Conservation (phyloP, 352 stramenopile species). For the Nothophytophthora sp. region DNA sequence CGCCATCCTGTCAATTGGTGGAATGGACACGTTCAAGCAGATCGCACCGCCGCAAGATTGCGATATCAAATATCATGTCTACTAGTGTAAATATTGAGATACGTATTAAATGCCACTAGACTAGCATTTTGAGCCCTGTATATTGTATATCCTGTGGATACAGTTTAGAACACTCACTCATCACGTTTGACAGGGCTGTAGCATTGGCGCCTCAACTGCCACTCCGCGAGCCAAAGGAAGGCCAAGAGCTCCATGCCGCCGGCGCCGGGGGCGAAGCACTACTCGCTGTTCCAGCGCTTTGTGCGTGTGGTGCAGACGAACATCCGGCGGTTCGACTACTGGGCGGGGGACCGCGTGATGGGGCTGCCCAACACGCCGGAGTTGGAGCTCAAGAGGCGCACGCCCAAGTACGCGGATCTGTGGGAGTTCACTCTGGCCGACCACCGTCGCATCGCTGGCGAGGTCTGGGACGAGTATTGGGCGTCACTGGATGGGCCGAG, state of each 20-base stretch:
- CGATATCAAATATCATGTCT: too few relatives aligned
- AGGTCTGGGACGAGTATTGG: constrained; percentile 80
- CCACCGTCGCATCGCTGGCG: constrained; percentile 54
- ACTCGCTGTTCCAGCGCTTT: constrained; percentile 78
- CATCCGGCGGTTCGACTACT: constrained; percentile 48
- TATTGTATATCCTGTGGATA: too few relatives aligned
- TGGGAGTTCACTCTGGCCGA: constrained; percentile 80
- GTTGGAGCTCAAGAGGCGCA: constrained; percentile 35
- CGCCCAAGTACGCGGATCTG: constrained; percentile 67
- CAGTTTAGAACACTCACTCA: too few relatives aligned
- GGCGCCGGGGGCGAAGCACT: constrained; percentile 37
- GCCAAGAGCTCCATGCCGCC: background rate
- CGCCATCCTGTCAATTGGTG: constrained; percentile 13
- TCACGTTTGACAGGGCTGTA: too few relatives aligned
- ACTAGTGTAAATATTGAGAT: too few relatives aligned
- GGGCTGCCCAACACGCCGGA: constrained; percentile 78
- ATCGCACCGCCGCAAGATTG: too few relatives aligned
- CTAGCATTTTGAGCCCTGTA: too few relatives aligned
- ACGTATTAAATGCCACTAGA: too few relatives aligned
- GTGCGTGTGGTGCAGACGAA: constrained; percentile 76
- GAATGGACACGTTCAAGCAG: too few relatives aligned
- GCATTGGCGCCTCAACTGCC: background rate
- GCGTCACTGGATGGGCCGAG: constrained; percentile 51
- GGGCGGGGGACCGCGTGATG: constrained; percentile 54
- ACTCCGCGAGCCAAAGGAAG: too few relatives aligned